Evolutionary conservation across 768 basidiomycete genomes (phyloP).

Genomic region (Leccinum ochraceum): DNA sequence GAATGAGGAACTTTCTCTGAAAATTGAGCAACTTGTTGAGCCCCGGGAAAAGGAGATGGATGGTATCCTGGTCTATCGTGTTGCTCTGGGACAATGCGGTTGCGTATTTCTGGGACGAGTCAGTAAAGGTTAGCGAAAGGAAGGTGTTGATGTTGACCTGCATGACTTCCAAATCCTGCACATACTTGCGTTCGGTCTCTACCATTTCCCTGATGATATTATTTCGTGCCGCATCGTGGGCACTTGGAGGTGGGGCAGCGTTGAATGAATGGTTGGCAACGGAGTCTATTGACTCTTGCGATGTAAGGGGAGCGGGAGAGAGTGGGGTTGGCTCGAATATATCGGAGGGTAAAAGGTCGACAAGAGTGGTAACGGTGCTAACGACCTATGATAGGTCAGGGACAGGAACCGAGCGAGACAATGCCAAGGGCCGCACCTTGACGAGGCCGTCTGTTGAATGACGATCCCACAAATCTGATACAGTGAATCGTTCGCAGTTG

Average conservation of each 20-base stretch:
- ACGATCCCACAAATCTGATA: constrained; percentile 88
- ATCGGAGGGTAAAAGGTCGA: constrained; percentile 69
- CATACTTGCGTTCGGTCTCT: constrained; percentile 94
- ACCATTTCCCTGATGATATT: constrained; percentile 88
- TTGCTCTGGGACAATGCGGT: constrained; percentile 79
- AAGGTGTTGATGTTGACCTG: constrained; percentile 57
- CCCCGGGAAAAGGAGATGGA: constrained; percentile 93
- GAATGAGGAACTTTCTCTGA: constrained; percentile 91
- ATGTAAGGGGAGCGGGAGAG: constrained; percentile 54
- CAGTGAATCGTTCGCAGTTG: constrained; percentile 81
- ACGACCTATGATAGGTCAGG: constrained; percentile 60
- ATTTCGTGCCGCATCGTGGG: constrained; percentile 67
- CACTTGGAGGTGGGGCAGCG: constrained; percentile 46
- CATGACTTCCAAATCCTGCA: constrained; percentile 94
- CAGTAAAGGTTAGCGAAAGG: constrained; percentile 12
- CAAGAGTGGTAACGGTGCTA: constrained; percentile 83
- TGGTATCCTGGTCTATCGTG: constrained; percentile 91
- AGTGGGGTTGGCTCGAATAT: constrained; percentile 65
- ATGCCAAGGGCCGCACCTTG: constrained; percentile 59
- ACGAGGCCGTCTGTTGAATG: constrained; percentile 94
- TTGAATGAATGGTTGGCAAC: constrained; percentile 45
- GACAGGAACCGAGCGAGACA: not conserved
- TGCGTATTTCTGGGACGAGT: constrained; percentile 74
- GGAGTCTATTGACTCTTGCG: constrained; percentile 63
- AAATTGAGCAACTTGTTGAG: constrained; percentile 95